A percentile compares a stretch with the other conserved stretches of the same genome.
Conservation (phyloP, 2,329 filamentous ascomycete species). For the Truncatella angustata region DNA sequence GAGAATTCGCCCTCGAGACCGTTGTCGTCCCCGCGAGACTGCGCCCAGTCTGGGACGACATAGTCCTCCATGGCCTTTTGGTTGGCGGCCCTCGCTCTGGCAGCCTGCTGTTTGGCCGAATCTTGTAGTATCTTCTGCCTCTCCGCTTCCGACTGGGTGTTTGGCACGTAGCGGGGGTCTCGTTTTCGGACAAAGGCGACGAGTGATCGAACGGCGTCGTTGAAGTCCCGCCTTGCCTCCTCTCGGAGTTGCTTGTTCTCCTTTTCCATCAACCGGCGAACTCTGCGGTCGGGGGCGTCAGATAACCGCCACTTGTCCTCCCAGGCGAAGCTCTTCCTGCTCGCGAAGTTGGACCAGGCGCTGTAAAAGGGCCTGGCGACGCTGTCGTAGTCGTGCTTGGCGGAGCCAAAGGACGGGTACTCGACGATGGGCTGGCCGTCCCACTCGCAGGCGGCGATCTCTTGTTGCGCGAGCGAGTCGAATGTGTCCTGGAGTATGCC, state of each 20-base stretch:
- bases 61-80: constrained; percentile 66
- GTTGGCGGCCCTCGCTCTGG: constrained; percentile 77
- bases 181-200: constrained; percentile 88
- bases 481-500: constrained; percentile 76
- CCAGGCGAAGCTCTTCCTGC: constrained; percentile 85
- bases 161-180: constrained; percentile 80
- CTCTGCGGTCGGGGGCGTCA: constrained; percentile 82
- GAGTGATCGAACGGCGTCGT: constrained; percentile 83
- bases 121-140: constrained; percentile 76
- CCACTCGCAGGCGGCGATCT: constrained; percentile 71
- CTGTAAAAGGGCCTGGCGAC: constrained; percentile 80
- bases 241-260: constrained; percentile 86
- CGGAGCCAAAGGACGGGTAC: constrained; percentile 81
- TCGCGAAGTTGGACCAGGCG: constrained; percentile 78
- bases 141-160: constrained; percentile 75
- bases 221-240: constrained; percentile 82
- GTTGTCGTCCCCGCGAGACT: constrained; percentile 53
- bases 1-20: constrained; percentile 55
- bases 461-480: constrained; percentile 75
- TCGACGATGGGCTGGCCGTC: constrained; percentile 58
- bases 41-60: constrained; percentile 74
- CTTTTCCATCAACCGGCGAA: constrained; percentile 87
- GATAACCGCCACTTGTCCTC: constrained; percentile 79
- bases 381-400: constrained; percentile 72
- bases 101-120: constrained; percentile 79